Percentiles rank a stretch among this genome's conserved stretches.
Evolutionary conservation across 768 basidiomycete species (phyloP).

Genomic region (Gymnopilus junonius): DNA sequence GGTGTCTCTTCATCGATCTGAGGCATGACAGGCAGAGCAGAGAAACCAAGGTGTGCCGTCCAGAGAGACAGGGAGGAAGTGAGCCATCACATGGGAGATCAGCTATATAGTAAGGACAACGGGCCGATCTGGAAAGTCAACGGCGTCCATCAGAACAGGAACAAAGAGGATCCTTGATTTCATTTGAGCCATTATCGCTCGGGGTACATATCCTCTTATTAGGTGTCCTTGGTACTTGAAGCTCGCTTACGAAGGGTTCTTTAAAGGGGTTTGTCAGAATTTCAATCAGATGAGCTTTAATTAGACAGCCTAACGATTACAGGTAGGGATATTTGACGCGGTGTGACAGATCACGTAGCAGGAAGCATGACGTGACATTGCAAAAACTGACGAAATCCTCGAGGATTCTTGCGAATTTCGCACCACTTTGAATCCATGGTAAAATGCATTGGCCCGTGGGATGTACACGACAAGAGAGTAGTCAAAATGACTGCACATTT

Average conservation of each 20-base stretch:
- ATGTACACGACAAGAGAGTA: not conserved
- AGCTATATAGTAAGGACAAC: not conserved
- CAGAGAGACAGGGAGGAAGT: not conserved
- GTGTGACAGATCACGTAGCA: not conserved
- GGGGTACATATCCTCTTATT: not conserved
- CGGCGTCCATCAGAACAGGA: not conserved
- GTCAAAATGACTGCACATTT: not conserved
- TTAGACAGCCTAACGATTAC: not conserved
- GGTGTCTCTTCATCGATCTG: constrained; percentile 66
- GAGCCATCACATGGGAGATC: not conserved
- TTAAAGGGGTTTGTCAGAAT: not conserved
- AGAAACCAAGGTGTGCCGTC: not conserved
- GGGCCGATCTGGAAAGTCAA: not conserved
- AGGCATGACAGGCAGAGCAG: not conserved
- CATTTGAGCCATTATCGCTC: not conserved
- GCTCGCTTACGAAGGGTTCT: constrained; percentile 2
- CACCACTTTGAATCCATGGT: not conserved
- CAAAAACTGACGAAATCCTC: not conserved
- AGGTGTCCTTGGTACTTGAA: constrained; percentile 1
- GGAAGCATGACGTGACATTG: not conserved
- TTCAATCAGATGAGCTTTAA: not conserved
- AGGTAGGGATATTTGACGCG: not conserved
- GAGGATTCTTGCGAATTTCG: not conserved
- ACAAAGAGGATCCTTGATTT: constrained; percentile 1
- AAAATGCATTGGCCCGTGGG: not conserved